phyloP scores from a whole-genome alignment of 1,284 basidiomycete species.

The Papiliotrema laurentii region DNA sequence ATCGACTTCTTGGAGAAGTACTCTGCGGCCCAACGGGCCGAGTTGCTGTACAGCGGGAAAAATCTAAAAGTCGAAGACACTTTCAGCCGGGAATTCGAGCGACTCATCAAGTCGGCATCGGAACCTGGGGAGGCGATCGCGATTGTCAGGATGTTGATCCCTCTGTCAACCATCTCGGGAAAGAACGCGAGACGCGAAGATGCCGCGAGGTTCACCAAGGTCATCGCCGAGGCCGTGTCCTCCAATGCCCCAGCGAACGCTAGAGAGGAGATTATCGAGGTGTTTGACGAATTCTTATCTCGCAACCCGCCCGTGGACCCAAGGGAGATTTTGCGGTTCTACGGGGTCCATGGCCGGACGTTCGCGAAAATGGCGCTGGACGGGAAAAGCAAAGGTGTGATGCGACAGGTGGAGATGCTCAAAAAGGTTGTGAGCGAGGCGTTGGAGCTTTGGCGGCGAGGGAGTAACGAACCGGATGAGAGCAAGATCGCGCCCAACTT shows the following conservation, averaged over 20 bases:
- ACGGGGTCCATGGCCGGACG: not conserved
- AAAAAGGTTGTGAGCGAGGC: not conserved
- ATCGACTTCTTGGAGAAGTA: constrained; percentile 21
- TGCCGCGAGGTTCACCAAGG: not conserved
- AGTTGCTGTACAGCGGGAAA: constrained; percentile 10
- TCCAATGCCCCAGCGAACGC: not conserved
- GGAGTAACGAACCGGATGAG: no score
- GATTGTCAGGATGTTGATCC: not conserved
- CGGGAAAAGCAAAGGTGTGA: not conserved
- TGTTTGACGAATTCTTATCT: not conserved
- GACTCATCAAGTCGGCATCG: not conserved
- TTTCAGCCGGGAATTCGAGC: not conserved
- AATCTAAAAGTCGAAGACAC: not conserved
- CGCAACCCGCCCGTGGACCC: not conserved
- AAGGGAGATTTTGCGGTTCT: not conserved
- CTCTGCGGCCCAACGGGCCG: constrained; percentile 3
- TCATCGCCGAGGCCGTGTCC: not conserved
- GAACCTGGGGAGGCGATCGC: not conserved
- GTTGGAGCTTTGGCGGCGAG: not conserved
- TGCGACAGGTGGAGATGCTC: not conserved
- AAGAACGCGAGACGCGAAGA: not conserved
- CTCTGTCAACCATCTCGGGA: constrained; percentile 1
- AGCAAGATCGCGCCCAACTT: no score
- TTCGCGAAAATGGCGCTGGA: not conserved
- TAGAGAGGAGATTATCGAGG: not conserved